Percentiles rank a stretch among this genome's conserved stretches.
Conservation (phyloP, 1,284 basidiomycete species). For the Austroboletus novae-zelandiae region DNA sequence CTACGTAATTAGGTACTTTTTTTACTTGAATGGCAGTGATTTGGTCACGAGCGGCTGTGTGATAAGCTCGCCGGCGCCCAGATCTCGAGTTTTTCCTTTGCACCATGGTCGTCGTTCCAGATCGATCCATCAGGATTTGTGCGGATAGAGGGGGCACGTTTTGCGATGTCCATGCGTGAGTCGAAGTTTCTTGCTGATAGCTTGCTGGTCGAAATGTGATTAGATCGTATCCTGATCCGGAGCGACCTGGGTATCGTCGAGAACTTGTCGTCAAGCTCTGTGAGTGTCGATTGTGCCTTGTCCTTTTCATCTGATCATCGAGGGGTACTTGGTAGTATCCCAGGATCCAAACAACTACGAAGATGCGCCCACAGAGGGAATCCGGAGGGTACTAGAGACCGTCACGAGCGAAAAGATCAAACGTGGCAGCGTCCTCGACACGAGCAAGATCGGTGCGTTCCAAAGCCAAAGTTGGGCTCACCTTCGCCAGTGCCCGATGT, state of each 20-base stretch:
- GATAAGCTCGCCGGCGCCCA: too few species aligned
- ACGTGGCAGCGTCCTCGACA: constrained; percentile 66
- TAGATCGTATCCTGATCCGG: constrained; percentile 73
- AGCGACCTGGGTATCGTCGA: constrained; percentile 55
- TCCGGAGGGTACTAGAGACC: constrained; percentile 85
- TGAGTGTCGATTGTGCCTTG: constrained; percentile 33
- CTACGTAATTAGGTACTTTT: constrained; percentile 2
- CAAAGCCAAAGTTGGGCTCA: not conserved
- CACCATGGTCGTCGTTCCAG: constrained; percentile 39
- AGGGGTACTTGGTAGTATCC: constrained; percentile 53
- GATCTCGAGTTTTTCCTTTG: too few species aligned
- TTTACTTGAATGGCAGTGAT: too few species aligned
- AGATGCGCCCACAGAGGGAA: constrained; percentile 94
- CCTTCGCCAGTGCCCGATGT: not conserved
- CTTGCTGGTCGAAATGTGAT: not conserved
- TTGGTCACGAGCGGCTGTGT: too few species aligned
- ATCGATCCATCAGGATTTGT: constrained; percentile 57
- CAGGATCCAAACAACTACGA: constrained; percentile 85
- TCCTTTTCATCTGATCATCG: not conserved
- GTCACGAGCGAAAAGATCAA: constrained; percentile 68
- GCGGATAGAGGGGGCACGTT: constrained; percentile 72
- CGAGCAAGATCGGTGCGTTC: constrained; percentile 75
- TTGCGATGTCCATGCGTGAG: constrained; percentile 78
- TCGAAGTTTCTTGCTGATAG: not conserved
- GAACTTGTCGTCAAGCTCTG: constrained; percentile 82